Percentiles rank a stretch among this genome's conserved stretches.
Evolutionary conservation across 1,284 basidiomycete species (phyloP).

Genomic region (Cerioporus squamosus): DNA sequence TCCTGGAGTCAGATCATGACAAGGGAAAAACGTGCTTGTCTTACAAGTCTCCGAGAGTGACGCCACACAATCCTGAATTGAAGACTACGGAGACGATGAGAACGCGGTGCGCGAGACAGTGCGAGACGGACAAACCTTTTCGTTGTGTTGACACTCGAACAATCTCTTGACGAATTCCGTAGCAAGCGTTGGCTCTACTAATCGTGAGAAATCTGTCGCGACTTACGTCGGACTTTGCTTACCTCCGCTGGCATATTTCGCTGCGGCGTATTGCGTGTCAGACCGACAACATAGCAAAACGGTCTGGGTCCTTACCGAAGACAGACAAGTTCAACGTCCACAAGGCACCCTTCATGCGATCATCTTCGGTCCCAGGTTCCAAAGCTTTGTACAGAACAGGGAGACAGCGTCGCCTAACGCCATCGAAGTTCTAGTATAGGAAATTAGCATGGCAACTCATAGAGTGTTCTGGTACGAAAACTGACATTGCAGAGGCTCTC

Average conservation of each 20-base stretch:
- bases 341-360: slow-evolving; percentile 91
- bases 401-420: slow-evolving; percentile 68
- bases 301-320: slow-evolving; percentile 48
- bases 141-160: slow-evolving; percentile 69
- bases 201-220: background rate
- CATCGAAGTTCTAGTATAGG: slow-evolving; percentile 69
- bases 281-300: background rate
- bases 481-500: slow-evolving; percentile 61
- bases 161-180: slow-evolving; percentile 53
- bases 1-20: background rate
- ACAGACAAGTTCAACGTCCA: slow-evolving; percentile 78
- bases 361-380: slow-evolving; percentile 78
- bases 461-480: background rate
- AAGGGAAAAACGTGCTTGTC: slow-evolving; percentile 15
- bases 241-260: slow-evolving; percentile 66
- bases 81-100: slow-evolving; percentile 46
- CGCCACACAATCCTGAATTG: slow-evolving; percentile 68
- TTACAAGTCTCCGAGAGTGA: slow-evolving; percentile 66
- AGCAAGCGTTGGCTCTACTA: slow-evolving; percentile 50
- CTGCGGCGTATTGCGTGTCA: slow-evolving; percentile 24
- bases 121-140: slow-evolving; percentile 50
- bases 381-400: slow-evolving; percentile 74
- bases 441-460: background rate
- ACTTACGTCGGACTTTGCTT: slow-evolving; percentile 16
- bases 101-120: background rate